Evolutionary conservation across 2,329 filamentous ascomycete species (phyloP).

Genomic region (Colletotrichum australisinense): DNA sequence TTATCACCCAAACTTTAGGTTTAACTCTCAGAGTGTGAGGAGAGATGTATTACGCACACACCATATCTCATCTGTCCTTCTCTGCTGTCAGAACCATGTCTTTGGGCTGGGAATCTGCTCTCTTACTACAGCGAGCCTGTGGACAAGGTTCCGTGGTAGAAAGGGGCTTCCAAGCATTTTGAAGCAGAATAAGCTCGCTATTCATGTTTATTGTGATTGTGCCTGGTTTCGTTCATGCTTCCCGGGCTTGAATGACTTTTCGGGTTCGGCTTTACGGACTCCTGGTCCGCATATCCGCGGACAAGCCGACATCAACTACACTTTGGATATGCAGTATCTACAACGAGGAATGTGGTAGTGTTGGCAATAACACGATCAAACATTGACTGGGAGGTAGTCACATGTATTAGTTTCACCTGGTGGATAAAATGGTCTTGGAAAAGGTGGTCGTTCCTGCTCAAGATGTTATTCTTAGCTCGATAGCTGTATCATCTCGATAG

Average conservation of each 20-base stretch:
- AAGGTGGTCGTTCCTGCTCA: neutral
- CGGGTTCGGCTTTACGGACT: neutral
- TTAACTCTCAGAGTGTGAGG: neutral
- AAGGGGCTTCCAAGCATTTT: neutral
- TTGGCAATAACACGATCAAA: too few species aligned
- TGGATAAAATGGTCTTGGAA: too few species aligned
- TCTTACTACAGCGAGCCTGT: too few species aligned
- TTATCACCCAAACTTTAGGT: neutral
- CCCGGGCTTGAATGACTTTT: neutral
- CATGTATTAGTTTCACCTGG: too few species aligned
- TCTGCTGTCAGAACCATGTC: neutral
- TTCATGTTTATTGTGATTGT: neutral
- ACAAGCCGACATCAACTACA: neutral
- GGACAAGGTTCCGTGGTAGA: too few species aligned
- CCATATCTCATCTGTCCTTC: neutral
- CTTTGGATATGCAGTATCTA: accelerated
- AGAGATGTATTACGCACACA: neutral
- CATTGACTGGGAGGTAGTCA: too few species aligned
- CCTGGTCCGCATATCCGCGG: neutral
- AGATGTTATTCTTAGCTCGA: too few species aligned
- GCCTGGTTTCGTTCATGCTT: neutral
- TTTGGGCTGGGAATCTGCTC: neutral
- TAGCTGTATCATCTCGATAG: neutral
- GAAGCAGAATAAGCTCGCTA: neutral
- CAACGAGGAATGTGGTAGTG: neutral